Conservation (phyloP, 495 filamentous ascomycete genomes). For the Neurospora hispaniola region DNA sequence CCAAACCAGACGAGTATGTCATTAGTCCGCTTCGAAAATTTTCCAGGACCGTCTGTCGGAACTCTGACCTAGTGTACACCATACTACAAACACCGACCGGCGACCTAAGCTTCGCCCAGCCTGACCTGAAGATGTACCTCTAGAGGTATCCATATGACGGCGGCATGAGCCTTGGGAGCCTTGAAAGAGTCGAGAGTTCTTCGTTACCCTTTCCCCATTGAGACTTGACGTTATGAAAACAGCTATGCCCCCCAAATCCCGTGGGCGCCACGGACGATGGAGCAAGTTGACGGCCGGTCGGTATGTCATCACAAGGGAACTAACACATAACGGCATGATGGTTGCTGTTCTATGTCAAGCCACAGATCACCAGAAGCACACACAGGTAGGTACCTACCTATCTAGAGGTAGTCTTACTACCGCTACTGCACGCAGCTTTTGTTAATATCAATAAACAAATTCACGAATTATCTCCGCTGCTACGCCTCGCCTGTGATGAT, state of each 20-base stretch:
- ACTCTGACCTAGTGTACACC: not conserved
- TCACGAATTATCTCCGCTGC: not conserved
- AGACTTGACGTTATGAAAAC: not conserved
- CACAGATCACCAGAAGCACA: not conserved
- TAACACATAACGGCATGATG: not conserved
- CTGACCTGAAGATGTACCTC: not conserved
- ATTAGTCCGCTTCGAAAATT: not conserved
- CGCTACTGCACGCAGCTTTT: not conserved
- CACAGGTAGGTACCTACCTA: not conserved
- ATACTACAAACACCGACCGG: not conserved
- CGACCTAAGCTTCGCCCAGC: not conserved
- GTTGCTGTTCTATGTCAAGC: not conserved
- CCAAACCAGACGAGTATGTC: not conserved
- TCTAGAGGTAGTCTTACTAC: not conserved
- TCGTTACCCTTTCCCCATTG: not conserved
- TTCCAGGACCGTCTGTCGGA: not conserved
- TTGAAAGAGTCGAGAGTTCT: not conserved
- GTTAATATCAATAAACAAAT: not conserved
- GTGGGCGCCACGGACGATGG: not conserved
- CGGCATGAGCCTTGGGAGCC: not conserved
- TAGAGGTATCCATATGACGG: not conserved
- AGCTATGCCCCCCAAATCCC: not conserved
- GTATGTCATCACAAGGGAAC: not conserved
- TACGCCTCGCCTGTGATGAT: not conserved
- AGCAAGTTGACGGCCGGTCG: not conserved